phyloP scores from a whole-genome alignment of 2,329 filamentous ascomycete species.

The Cytospora schulzeri region DNA sequence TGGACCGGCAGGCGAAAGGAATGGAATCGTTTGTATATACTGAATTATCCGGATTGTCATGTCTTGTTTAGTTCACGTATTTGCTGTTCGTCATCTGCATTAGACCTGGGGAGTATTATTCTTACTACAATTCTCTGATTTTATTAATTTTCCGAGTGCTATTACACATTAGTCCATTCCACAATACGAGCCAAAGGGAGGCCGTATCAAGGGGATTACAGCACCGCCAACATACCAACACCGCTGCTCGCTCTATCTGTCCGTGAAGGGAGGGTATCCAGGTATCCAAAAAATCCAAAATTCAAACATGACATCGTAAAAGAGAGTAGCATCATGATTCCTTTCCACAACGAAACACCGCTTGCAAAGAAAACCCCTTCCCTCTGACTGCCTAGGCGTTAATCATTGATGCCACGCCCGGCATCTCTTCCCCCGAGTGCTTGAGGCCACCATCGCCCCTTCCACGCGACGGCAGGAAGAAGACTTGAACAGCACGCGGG shows the following conservation, averaged over 20 bases:
- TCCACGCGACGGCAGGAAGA: neutral
- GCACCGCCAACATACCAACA: neutral
- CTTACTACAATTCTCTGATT: no score
- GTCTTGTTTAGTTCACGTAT: no score
- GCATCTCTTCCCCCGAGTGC: neutral
- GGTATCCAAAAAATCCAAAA: conserved; percentile 2
- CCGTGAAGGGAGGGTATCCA: conserved; percentile 14
- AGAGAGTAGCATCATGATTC: neutral
- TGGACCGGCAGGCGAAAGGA: no score
- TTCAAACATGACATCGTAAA: neutral
- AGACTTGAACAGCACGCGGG: neutral
- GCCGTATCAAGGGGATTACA: neutral
- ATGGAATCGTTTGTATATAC: no score
- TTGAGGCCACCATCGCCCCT: neutral
- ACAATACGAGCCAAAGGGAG: neutral
- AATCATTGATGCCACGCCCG: no score
- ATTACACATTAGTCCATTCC: neutral
- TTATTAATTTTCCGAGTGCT: neutral
- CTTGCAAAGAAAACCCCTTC: neutral
- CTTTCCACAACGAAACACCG: neutral
- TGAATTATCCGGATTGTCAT: no score
- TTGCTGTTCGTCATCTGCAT: no score
- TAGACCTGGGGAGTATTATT: no score
- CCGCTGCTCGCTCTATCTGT: neutral
- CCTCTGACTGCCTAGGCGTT: neutral